A percentile compares a stretch with the other conserved stretches of the same genome.
Conservation (phyloP, 2,329 filamentous ascomycete species). For the Ceratocystis lukuohia region DNA sequence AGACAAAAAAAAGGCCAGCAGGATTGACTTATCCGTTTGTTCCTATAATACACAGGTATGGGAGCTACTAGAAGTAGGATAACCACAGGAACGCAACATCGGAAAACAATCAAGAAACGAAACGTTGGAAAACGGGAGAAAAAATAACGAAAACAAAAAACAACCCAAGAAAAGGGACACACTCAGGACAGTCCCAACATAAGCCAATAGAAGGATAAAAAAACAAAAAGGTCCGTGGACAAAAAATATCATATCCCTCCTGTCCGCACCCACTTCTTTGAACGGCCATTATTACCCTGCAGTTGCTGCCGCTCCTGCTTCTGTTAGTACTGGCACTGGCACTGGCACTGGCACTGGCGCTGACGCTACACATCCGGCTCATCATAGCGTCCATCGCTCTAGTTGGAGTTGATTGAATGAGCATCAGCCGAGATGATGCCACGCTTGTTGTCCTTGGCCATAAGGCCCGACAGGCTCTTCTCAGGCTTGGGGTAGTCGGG, state of each 20-base stretch:
- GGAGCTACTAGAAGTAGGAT: neutral
- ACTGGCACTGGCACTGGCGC: neutral
- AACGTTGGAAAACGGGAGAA: no score
- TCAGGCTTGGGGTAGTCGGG: constrained; percentile 40
- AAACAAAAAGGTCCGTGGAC: neutral
- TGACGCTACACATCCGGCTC: neutral
- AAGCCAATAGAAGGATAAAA: neutral
- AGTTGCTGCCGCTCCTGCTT: neutral
- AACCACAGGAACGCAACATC: neutral
- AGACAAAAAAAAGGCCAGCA: constrained; percentile 2
- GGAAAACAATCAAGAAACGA: neutral
- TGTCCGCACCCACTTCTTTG: neutral
- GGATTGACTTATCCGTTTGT: constrained; percentile 9
- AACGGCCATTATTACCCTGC: no score
- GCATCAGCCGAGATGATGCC: constrained; percentile 26
- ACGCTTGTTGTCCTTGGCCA: constrained; percentile 49
- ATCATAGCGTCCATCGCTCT: constrained; percentile 2
- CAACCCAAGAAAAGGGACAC: neutral
- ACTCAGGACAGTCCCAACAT: neutral
- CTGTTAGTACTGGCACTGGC: neutral
- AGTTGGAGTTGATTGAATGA: constrained; percentile 18
- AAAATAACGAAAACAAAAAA: neutral
- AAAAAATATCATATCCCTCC: neutral
- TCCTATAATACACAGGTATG: constrained; percentile 15
- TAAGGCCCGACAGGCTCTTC: constrained; percentile 36